Evolutionary conservation across 306 rosid species (phyloP).

Genomic region (Arachis stenosperma): DNA sequence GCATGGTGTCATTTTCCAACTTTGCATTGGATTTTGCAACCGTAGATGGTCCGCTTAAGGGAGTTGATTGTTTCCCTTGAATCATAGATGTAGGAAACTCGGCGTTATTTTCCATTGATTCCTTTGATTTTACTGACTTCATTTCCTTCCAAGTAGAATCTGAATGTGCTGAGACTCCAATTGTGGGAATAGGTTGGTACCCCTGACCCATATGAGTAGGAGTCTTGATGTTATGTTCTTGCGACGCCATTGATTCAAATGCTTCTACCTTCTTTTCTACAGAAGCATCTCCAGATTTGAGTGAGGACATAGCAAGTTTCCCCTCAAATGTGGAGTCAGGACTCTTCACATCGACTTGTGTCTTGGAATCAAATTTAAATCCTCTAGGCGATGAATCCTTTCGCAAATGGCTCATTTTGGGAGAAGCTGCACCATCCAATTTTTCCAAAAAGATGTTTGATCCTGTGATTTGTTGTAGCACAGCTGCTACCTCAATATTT

Average conservation of each 20-base stretch:
- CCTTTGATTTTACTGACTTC: conserved; percentile 35
- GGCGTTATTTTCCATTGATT: conserved; percentile 42
- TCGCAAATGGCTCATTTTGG: conserved; percentile 45
- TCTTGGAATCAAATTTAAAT: conserved; percentile 31
- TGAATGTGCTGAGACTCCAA: conserved; percentile 38
- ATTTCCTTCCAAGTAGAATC: conserved; percentile 28
- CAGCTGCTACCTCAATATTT: conserved; percentile 62
- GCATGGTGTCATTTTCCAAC: conserved; percentile 20
- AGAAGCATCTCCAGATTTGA: conserved; percentile 11
- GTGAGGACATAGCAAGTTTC: conserved; percentile 24
- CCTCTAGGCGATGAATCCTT: conserved; percentile 50
- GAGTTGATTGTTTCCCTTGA: conserved; percentile 40
- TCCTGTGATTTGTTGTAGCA: conserved; percentile 65
- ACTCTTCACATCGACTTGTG: conserved; percentile 9
- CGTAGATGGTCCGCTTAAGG: conserved; percentile 27
- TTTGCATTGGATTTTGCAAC: conserved; percentile 18
- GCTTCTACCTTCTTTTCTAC: conserved; percentile 30
- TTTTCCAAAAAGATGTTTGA: conserved; percentile 60
- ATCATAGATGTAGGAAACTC: conserved; percentile 34
- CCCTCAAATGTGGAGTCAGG: conserved; percentile 18
- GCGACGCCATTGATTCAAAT: conserved; percentile 15
- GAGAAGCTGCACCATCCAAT: conserved; percentile 48
- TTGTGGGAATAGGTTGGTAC: conserved; percentile 35
- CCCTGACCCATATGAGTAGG: conserved; percentile 29
- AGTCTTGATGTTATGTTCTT: conserved; percentile 35